Percentiles rank a stretch among this genome's conserved stretches.
phyloP scores from a whole-genome alignment of 2,329 filamentous ascomycete species.

The Alternaria hordeiaustralica region DNA sequence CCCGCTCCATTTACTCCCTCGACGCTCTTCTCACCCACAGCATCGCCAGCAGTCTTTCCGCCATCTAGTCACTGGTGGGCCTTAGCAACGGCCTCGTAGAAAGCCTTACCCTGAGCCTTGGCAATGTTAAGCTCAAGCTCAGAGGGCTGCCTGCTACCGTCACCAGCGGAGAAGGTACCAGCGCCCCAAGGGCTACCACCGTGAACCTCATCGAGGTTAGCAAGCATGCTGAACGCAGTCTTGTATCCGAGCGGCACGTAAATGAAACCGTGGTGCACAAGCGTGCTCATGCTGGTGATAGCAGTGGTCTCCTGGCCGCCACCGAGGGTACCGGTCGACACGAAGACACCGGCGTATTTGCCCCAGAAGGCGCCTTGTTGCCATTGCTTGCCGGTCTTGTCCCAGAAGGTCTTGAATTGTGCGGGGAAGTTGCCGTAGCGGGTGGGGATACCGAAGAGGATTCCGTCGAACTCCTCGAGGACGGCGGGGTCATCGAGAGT shows the following conservation, averaged over 20 bases:
- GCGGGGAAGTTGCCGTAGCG: constrained; percentile 96
- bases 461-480: constrained; percentile 80
- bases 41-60: constrained; percentile 8
- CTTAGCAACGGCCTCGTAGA: constrained; percentile 80
- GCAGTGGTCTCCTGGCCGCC: constrained; percentile 94
- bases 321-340: constrained; percentile 80
- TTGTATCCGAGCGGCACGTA: constrained; percentile 96
- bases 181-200: constrained; percentile 93
- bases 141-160: constrained; percentile 84
- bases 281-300: constrained; percentile 80
- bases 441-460: constrained; percentile 94
- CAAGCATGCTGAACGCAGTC: constrained; percentile 66
- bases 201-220: constrained; percentile 78
- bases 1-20: constrained; percentile 9
- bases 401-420: constrained; percentile 95
- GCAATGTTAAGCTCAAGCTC: constrained; percentile 80
- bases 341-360: constrained; percentile 90
- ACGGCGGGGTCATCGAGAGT: constrained; percentile 65
- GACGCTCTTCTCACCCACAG: constrained; percentile 8
- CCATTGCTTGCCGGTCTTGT: constrained; percentile 89
- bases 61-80: constrained; percentile 80
- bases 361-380: constrained; percentile 75
- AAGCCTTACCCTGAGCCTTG: constrained; percentile 80
- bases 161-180: constrained; percentile 80
- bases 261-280: constrained; percentile 92